Evolutionary conservation across 768 basidiomycete species (phyloP).

Genomic region (Suillus subaureus): DNA sequence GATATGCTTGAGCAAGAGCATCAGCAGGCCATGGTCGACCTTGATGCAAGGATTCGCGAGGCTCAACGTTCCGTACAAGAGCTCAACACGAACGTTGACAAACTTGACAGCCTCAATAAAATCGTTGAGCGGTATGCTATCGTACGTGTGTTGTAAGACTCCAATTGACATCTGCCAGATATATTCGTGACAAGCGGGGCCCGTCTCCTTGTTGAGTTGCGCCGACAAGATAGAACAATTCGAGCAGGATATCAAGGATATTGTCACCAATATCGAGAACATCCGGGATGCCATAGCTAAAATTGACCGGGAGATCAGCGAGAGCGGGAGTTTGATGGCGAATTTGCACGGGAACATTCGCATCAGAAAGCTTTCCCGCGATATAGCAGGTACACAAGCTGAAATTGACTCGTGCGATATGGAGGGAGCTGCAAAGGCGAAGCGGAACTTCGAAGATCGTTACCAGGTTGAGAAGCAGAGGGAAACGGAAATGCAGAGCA

Average conservation of each 20-base stretch:
- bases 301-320: slow-evolving; percentile 80
- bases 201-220: slow-evolving; percentile 60
- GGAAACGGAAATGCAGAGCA: slow-evolving; percentile 70
- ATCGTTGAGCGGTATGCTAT: slow-evolving; percentile 60
- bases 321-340: slow-evolving; percentile 66
- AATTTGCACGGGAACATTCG: slow-evolving; percentile 85
- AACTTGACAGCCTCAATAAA: slow-evolving; percentile 60
- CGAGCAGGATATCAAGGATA: slow-evolving; percentile 47
- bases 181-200: slow-evolving; percentile 70
- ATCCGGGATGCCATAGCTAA: slow-evolving; percentile 48
- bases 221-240: slow-evolving; percentile 52
- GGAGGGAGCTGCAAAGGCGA: slow-evolving; percentile 83
- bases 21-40: slow-evolving; percentile 48
- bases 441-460: slow-evolving; percentile 80
- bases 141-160: neutral
- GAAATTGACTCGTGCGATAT: slow-evolving; percentile 80
- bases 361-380: slow-evolving; percentile 64
- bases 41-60: slow-evolving; percentile 48
- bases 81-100: slow-evolving; percentile 65
- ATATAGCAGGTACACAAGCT: slow-evolving; percentile 66
- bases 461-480: slow-evolving; percentile 72
- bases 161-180: slow-evolving; percentile 45
- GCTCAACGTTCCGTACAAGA: slow-evolving; percentile 63
- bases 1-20: slow-evolving; percentile 61
- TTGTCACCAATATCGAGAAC: slow-evolving; percentile 41